A percentile compares a stretch with the other conserved stretches of the same genome.
Conservation (phyloP, 306 rosid genomes). For the Arachis stenosperma region DNA sequence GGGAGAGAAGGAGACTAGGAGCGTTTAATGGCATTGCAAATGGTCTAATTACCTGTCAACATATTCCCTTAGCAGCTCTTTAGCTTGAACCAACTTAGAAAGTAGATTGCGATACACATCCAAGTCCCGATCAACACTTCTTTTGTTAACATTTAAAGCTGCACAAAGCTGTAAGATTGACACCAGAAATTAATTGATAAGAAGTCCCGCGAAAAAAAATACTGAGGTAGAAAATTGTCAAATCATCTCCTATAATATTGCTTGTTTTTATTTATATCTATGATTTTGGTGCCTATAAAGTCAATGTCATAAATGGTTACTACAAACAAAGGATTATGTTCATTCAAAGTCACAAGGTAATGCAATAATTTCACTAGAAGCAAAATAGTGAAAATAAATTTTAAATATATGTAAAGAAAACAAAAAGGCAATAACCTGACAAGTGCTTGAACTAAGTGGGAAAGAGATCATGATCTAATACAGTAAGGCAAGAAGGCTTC, state of each 20-base stretch:
- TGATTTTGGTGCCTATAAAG: constrained; percentile 15
- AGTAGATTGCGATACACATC: constrained; percentile 95
- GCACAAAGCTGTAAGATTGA: constrained; percentile 74
- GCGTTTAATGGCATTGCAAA: background rate
- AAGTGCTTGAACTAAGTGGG: constrained; percentile 26
- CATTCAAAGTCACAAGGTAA: constrained; percentile 19
- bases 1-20: background rate
- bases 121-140: constrained; percentile 95
- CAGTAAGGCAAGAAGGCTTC: constrained; percentile 3
- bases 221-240: constrained; percentile 14
- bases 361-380: constrained; percentile 18
- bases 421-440: constrained; percentile 2
- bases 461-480: constrained; percentile 19
- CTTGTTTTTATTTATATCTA: constrained; percentile 2
- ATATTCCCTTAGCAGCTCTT: constrained; percentile 92
- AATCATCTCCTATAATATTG: constrained; percentile 28
- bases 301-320: constrained; percentile 2
- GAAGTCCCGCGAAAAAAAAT: constrained; percentile 9
- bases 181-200: constrained; percentile 35
- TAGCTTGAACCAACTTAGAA: constrained; percentile 96
- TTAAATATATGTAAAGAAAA: constrained; percentile 15
- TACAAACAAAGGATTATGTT: constrained; percentile 14
- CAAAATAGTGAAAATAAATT: constrained; percentile 30
- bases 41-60: constrained; percentile 68
- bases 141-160: constrained; percentile 72